Evolutionary conservation across 2,329 filamentous ascomycete species (phyloP).

Genomic region (Ophiostoma triangulosporum): DNA sequence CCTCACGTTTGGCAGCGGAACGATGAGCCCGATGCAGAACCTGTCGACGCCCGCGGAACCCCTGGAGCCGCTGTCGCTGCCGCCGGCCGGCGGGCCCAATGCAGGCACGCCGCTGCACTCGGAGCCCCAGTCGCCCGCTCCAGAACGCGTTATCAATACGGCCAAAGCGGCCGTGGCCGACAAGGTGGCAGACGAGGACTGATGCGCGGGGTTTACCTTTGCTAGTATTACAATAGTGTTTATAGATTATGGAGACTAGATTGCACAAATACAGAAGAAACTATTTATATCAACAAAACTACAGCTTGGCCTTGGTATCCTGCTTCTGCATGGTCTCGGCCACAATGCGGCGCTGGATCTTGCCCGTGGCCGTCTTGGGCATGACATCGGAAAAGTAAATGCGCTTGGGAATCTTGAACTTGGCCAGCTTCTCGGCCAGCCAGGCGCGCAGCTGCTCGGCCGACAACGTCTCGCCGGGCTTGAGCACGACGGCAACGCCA

Average conservation of each 20-base stretch:
- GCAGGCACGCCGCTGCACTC: background rate
- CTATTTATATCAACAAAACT: too few species aligned
- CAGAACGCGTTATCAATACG: slow-evolving; percentile 36
- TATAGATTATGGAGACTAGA: too few species aligned
- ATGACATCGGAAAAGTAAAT: slow-evolving; percentile 75
- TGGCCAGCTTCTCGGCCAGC: slow-evolving; percentile 57
- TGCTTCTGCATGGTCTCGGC: slow-evolving; percentile 72
- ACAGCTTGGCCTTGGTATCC: slow-evolving; percentile 43
- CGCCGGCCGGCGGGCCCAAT: slow-evolving; percentile 6
- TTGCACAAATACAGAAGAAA: too few species aligned
- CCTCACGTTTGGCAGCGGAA: slow-evolving; percentile 64
- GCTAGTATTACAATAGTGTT: background rate
- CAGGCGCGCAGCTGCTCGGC: slow-evolving; percentile 53
- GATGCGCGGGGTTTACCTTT: background rate
- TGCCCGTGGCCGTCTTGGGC: slow-evolving; percentile 86
- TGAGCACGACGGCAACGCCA: slow-evolving; percentile 62
- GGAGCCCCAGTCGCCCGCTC: slow-evolving; percentile 20
- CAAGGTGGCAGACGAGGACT: slow-evolving; percentile 40
- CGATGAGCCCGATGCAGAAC: slow-evolving; percentile 32
- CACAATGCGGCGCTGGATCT: slow-evolving; percentile 77
- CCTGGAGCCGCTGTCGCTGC: slow-evolving; percentile 18
- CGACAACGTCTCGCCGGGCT: slow-evolving; percentile 42
- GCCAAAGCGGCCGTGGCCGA: slow-evolving; percentile 37
- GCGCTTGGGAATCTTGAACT: slow-evolving; percentile 78
- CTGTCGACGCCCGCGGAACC: slow-evolving; percentile 33